A percentile compares a stretch with the other conserved stretches of the same genome.
Conservation (phyloP, 306 rosid species). For the Leucaena leucocephala region DNA sequence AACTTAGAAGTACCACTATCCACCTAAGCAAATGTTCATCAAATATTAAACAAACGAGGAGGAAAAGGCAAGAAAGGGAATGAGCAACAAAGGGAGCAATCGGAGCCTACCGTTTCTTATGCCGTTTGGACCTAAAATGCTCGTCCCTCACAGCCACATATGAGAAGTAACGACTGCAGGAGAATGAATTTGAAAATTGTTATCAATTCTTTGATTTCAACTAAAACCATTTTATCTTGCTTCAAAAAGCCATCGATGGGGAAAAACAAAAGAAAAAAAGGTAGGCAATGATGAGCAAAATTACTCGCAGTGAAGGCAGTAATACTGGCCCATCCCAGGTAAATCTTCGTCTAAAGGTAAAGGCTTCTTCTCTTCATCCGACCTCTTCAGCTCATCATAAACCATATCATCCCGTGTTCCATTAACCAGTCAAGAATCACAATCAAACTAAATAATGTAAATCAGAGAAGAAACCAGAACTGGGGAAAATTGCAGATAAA, state of each 20-base stretch:
- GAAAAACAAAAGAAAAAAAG: not conserved
- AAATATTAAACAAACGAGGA: not conserved
- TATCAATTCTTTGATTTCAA: not conserved
- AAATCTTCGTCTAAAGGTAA: slow-evolving; percentile 86
- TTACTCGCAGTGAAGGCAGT: slow-evolving; percentile 89
- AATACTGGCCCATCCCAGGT: slow-evolving; percentile 90
- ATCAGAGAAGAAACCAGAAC: not conserved
- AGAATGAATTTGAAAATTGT: not conserved
- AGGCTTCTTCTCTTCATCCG: slow-evolving; percentile 46
- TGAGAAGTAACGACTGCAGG: slow-evolving; percentile 78
- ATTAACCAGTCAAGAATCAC: slow-evolving; percentile 52
- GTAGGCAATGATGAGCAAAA: not conserved
- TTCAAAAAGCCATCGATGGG: not conserved
- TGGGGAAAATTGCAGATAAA: not conserved
- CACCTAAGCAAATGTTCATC: slow-evolving; percentile 9
- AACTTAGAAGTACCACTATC: slow-evolving; percentile 10
- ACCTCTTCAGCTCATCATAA: slow-evolving; percentile 58
- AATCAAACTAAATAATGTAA: not conserved
- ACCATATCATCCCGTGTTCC: slow-evolving; percentile 82
- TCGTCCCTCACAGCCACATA: slow-evolving; percentile 81
- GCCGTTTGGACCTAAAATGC: slow-evolving; percentile 89
- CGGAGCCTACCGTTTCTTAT: slow-evolving; percentile 67
- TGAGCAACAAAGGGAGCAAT: not conserved
- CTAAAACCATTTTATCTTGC: not conserved
- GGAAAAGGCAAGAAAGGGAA: not conserved